phyloP scores from a whole-genome alignment of 176 grass and related monocot species.

The Urochloa ruziziensis region DNA sequence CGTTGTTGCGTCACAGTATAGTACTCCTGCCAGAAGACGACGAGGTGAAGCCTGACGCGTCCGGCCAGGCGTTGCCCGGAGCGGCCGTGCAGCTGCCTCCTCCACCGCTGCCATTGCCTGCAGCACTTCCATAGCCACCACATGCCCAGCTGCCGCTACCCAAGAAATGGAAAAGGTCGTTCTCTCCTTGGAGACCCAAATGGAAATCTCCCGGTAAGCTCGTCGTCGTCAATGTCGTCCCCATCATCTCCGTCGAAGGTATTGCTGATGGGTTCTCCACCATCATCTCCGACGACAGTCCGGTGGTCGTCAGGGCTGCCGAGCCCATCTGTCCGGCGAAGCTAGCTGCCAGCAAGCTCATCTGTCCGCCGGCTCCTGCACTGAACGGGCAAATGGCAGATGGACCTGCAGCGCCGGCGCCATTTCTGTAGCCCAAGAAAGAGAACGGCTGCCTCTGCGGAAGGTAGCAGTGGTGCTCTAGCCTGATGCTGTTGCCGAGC shows the following conservation, averaged over 20 bases:
- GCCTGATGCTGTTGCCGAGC: neutral
- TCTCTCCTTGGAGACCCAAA: neutral
- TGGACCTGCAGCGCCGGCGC: neutral
- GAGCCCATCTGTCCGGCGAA: neutral
- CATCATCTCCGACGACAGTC: neutral
- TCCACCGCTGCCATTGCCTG: neutral
- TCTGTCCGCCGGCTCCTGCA: neutral
- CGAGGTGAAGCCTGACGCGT: neutral
- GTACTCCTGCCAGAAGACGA: neutral
- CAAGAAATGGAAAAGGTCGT: neutral
- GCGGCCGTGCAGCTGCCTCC: neutral
- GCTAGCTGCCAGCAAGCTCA: too few species aligned
- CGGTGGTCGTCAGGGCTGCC: neutral
- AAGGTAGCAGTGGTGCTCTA: neutral
- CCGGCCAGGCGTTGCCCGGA: neutral
- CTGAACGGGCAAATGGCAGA: neutral
- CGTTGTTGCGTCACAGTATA: neutral
- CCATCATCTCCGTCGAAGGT: neutral
- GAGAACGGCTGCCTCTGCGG: neutral
- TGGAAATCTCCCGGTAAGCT: neutral
- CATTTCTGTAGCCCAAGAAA: neutral
- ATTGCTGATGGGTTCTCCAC: neutral
- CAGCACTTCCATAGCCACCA: neutral
- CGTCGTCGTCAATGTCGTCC: neutral
- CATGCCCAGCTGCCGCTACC: neutral